Evolutionary conservation across 169 alveolate genomes (phyloP).

Genomic region (Plasmodium knowlesi): DNA sequence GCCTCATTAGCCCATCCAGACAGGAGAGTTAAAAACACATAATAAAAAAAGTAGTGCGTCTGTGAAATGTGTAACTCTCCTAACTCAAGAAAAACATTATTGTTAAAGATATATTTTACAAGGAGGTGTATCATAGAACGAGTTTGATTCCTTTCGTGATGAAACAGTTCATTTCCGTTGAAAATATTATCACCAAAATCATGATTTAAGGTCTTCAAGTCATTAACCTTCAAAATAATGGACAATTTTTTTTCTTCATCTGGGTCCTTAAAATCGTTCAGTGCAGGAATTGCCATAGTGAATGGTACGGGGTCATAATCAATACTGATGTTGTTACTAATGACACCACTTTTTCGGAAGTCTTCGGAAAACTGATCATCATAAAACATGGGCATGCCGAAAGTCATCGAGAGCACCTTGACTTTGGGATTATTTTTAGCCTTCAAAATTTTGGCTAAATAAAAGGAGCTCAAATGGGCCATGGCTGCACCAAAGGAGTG

Average conservation of each 20-base stretch:
- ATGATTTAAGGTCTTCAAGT: slow-evolving; percentile 41
- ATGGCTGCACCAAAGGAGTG: slow-evolving; percentile 74
- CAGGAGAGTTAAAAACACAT: slow-evolving; percentile 53
- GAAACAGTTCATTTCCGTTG: slow-evolving; percentile 50
- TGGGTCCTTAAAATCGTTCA: slow-evolving; percentile 27
- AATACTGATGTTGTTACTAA: slow-evolving; percentile 29
- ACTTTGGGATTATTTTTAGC: slow-evolving; percentile 3
- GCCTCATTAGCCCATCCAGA: slow-evolving; percentile 75
- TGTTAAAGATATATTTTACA: slow-evolving; percentile 44
- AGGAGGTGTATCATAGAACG: slow-evolving; percentile 22
- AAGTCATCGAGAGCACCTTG: slow-evolving; percentile 29
- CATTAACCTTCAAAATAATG: slow-evolving; percentile 28
- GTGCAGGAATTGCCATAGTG: slow-evolving; percentile 31
- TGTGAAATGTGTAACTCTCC: slow-evolving; percentile 45
- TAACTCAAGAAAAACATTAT: slow-evolving; percentile 43
- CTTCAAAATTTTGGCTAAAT: slow-evolving; percentile 36
- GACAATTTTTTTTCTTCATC: slow-evolving; percentile 25
- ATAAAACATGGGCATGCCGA: slow-evolving; percentile 53
- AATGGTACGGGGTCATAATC: slow-evolving; percentile 49
- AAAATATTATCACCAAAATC: slow-evolving; percentile 48
- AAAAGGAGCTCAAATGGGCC: slow-evolving; percentile 66
- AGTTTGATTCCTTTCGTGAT: slow-evolving; percentile 8
- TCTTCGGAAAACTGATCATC: slow-evolving; percentile 43
- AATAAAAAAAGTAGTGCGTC: slow-evolving; percentile 71
- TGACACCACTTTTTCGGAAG: slow-evolving; percentile 52